phyloP scores from a whole-genome alignment of 2,329 filamentous ascomycete species.

The Eutypella sp. region DNA sequence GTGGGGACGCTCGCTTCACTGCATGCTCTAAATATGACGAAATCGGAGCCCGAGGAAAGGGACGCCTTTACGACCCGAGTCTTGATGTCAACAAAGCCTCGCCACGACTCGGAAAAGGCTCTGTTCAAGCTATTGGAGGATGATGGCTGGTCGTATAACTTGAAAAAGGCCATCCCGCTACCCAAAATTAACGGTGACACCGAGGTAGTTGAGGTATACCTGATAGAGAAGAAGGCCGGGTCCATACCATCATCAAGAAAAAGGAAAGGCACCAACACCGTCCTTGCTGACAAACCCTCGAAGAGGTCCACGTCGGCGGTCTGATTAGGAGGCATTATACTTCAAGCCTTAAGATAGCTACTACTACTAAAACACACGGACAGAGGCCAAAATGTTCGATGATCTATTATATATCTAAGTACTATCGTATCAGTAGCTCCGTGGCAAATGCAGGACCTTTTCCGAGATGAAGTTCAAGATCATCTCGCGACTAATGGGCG shows the following conservation, averaged over 20 bases:
- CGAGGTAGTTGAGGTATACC: conserved; percentile 47
- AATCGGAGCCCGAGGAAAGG: conserved; percentile 7
- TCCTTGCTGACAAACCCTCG: neutral
- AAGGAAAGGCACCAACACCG: neutral
- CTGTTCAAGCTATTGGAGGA: conserved; percentile 43
- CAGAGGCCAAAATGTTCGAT: too few relatives aligned
- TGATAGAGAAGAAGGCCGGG: conserved; percentile 37
- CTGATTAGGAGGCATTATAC: too few relatives aligned
- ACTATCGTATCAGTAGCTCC: conserved; percentile 53
- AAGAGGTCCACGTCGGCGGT: neutral
- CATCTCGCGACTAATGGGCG: conserved; percentile 66
- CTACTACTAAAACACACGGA: too few relatives aligned
- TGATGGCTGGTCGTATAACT: conserved; percentile 39
- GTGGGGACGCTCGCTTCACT: conserved; percentile 49
- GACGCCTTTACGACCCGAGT: conserved; percentile 32
- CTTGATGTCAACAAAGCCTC: conserved; percentile 51
- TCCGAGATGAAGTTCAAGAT: conserved; percentile 70
- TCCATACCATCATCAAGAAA: neutral
- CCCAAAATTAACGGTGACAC: conserved; percentile 40
- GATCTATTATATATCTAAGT: conserved; percentile 2
- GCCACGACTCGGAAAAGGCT: conserved; percentile 47
- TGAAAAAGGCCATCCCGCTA: conserved; percentile 38
- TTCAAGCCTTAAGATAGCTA: neutral
- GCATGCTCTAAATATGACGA: conserved; percentile 31
- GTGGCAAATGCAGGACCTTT: conserved; percentile 60